phyloP scores from a whole-genome alignment of 345 rosid genomes.

The Aethionema arabicum region DNA sequence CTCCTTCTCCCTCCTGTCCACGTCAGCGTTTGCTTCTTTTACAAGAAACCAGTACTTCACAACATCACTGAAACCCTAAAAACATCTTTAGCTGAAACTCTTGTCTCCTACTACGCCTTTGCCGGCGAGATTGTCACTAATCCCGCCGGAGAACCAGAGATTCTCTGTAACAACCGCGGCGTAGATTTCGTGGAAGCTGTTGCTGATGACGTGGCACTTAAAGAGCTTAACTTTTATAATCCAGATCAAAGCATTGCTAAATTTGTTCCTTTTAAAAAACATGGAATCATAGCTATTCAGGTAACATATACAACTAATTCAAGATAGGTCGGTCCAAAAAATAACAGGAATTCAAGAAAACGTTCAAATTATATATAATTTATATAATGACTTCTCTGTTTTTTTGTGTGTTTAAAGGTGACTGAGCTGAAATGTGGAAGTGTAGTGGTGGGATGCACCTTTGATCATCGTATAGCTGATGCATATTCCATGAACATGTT shows the following conservation, averaged over 20 bases:
- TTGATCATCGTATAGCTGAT: constrained; percentile 78
- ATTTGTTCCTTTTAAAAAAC: constrained; percentile 55
- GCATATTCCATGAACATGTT: constrained; percentile 77
- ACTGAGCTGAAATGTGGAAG: constrained; percentile 70
- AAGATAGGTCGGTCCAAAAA: no score
- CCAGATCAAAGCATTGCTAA: constrained; percentile 66
- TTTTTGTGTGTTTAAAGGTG: constrained; percentile 41
- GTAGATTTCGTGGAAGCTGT: constrained; percentile 66
- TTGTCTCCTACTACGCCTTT: constrained; percentile 68
- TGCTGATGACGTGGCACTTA: constrained; percentile 59
- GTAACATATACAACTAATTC: constrained; percentile 32
- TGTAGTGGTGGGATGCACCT: constrained; percentile 61
- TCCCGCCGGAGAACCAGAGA: constrained; percentile 71
- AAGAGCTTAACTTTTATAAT: constrained; percentile 56
- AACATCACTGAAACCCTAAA: constrained; percentile 40
- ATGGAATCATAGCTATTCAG: constrained; percentile 73
- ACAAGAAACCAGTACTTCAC: constrained; percentile 42
- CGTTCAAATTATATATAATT: no score
- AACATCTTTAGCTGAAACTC: constrained; percentile 59
- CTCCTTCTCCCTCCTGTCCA: constrained; percentile 68
- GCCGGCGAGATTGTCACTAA: constrained; percentile 65
- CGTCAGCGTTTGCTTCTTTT: constrained; percentile 68
- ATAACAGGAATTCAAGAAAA: no score
- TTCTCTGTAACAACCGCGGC: constrained; percentile 81
- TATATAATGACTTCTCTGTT: neutral